Evolutionary conservation across 176 grass and related monocot species (phyloP), one percentile per base, ranked within the genome.

Genomic region (Eragrostis curvula): DNA sequence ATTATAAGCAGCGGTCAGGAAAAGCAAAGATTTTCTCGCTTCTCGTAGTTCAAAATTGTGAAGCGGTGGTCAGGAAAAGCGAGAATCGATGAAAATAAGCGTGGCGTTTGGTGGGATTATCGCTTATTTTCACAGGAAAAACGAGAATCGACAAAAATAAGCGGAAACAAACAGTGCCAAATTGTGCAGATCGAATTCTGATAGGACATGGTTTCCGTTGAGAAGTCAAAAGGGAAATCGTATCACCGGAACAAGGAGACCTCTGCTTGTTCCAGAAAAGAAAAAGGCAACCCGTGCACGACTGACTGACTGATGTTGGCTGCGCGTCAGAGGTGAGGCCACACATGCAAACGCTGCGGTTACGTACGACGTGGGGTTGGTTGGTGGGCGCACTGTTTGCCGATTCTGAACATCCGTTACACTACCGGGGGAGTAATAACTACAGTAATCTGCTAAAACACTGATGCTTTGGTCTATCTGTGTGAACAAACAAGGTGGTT

Each of bases 201-300:
- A 36, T 36, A 36, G 32, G 2, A 4, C 32, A 2, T 2, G 3
- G 32, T 24, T 24, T 5, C 11, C 24, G 23, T 27, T 13, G 23
- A 58, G 3, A 41, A 55, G 71, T 40, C 50, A 40, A 56, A 23
- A 11, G 9, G 29, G 11, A 56, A 74, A 56, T 10, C 14, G 18
- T 9, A 73, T 10, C 28, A 53, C 8, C 50, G 21, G 18, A 40
- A n/a, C 5, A 2, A 4, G 13, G 12, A 13, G 50, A 74, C 71
- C 71, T 36, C 50, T 56, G 50, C 71, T 14, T 5, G 49, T 57
- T 75, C 51, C 29, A 74, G 71, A 41, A 75, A 57, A 57, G 50
- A 23, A 23, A 56, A 9, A 12, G 2, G 39, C 1, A 11, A 43
- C 67, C 43, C 17, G 70, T 7, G 28, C 30, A 2, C 50, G 67